Conservation (phyloP, 2,329 filamentous ascomycete genomes). For the Trichoderma oligosporum region DNA sequence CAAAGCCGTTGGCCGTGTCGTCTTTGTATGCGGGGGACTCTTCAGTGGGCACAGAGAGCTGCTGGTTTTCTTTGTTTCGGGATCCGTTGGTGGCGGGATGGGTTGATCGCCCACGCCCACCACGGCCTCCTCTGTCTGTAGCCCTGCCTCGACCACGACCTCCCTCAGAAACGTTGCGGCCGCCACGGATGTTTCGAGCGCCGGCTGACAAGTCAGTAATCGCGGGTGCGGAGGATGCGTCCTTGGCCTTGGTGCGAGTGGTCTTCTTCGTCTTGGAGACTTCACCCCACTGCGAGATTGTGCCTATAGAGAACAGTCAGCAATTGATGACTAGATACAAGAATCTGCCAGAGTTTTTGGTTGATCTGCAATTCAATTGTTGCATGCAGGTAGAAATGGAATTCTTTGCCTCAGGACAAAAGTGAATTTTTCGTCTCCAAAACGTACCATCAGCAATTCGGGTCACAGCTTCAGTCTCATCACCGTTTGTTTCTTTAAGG, state of each 20-base stretch:
- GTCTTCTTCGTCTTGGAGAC: slow-evolving; percentile 79
- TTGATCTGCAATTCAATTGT: slow-evolving; percentile 19
- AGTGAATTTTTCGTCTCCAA: not conserved
- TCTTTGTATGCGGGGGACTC: slow-evolving; percentile 57
- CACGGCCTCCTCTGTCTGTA: slow-evolving; percentile 59
- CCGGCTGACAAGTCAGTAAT: slow-evolving; percentile 43
- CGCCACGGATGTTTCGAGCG: slow-evolving; percentile 53
- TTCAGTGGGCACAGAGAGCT: slow-evolving; percentile 63
- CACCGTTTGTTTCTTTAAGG: slow-evolving; percentile 80
- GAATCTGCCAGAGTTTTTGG: not conserved
- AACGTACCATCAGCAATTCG: slow-evolving; percentile 71
- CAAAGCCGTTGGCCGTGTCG: slow-evolving; percentile 35
- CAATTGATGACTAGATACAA: not conserved
- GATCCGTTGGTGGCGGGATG: slow-evolving; percentile 58
- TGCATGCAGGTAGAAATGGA: slow-evolving; percentile 20
- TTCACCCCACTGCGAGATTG: slow-evolving; percentile 79
- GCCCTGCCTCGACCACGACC: slow-evolving; percentile 60
- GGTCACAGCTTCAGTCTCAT: slow-evolving; percentile 69
- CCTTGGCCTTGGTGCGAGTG: slow-evolving; percentile 68
- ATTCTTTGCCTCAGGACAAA: not conserved
- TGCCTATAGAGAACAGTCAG: slow-evolving; percentile 49
- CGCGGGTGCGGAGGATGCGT: slow-evolving; percentile 52
- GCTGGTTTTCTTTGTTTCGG: slow-evolving; percentile 52
- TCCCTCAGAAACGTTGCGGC: slow-evolving; percentile 58
- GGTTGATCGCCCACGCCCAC: slow-evolving; percentile 61